Evolutionary conservation across 2,329 filamentous ascomycete species (phyloP), one percentile per base, ranked within the genome.

Genomic region (Penicillium polonicum): DNA sequence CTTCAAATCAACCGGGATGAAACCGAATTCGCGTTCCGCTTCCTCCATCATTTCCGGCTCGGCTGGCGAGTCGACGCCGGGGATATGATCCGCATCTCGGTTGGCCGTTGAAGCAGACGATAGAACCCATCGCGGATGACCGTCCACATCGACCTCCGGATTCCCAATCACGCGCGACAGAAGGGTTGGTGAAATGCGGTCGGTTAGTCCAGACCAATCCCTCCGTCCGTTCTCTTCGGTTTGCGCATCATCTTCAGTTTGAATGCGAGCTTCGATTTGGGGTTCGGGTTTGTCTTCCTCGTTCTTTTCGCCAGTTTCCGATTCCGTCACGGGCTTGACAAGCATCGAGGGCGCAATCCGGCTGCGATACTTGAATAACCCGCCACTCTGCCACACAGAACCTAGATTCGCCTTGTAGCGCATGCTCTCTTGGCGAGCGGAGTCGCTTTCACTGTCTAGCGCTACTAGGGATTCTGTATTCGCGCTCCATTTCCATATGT

Each of bases 1-100:
- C 69, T 83, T 85, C 42, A 88, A 71, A 59, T 88, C 80, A 53
- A 88, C 76, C 0, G 83, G 82, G 4, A 88, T 69, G 59, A 88
- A 82, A 0, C 72, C 72, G 17, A 88, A 76, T 39, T 82, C 78
- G 29, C 72, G 75, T 61, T 80, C 80, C 36, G 72, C 63, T 45
- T 75, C 73, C 10, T 67, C 64, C 4, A 65, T 70, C 1, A 65
- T 57, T 51, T 71, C 66, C 15, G 60, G 64, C 5, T 58, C 56
- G 3, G 60, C 61, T 12, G 64, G 59, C 2, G 62, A 59, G n/a
- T 68, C 65, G n/a, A 88, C 69, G 0, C 85, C 85, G 0, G 85
- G 84, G 50, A 88, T 87, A 56, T 81, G 71, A 64, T 88, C 85
- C 19, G 81, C 70, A 67, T 88, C 85, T 33, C 78, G 73, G 12